phyloP scores from a whole-genome alignment of 495 filamentous ascomycete genomes.

The Extremus antarcticus region DNA sequence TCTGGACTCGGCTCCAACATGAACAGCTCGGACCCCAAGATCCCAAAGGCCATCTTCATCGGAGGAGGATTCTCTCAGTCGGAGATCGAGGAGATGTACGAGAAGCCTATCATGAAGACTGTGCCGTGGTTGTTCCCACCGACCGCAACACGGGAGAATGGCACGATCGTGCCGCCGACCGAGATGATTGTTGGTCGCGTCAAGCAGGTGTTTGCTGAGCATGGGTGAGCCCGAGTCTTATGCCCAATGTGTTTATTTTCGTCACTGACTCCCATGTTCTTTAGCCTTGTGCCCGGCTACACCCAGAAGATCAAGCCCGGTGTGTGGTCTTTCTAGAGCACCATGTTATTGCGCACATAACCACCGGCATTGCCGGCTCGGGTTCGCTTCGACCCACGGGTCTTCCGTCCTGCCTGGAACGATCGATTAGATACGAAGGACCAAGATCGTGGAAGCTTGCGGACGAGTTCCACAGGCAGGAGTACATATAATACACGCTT shows the following conservation, averaged over 20 bases:
- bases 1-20: background rate
- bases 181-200: background rate
- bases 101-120: background rate
- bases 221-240: background rate
- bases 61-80: background rate
- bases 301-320: background rate
- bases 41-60: background rate
- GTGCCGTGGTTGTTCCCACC: background rate
- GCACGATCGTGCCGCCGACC: background rate
- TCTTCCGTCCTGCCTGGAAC: too few relatives aligned
- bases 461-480: too few relatives aligned
- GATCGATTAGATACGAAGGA: too few relatives aligned
- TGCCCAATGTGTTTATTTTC: background rate
- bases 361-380: too few relatives aligned
- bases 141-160: background rate
- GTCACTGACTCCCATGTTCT: background rate
- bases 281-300: background rate
- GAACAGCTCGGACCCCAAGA: background rate
- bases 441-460: too few relatives aligned
- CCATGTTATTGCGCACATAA: too few relatives aligned
- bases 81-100: background rate
- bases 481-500: too few relatives aligned
- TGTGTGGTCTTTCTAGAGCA: background rate
- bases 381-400: too few relatives aligned
- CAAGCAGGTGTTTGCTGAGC: background rate